Percentiles rank a stretch among this genome's conserved stretches.
phyloP scores from a whole-genome alignment of 2,329 filamentous ascomycete genomes.

The Clonostachys solani region DNA sequence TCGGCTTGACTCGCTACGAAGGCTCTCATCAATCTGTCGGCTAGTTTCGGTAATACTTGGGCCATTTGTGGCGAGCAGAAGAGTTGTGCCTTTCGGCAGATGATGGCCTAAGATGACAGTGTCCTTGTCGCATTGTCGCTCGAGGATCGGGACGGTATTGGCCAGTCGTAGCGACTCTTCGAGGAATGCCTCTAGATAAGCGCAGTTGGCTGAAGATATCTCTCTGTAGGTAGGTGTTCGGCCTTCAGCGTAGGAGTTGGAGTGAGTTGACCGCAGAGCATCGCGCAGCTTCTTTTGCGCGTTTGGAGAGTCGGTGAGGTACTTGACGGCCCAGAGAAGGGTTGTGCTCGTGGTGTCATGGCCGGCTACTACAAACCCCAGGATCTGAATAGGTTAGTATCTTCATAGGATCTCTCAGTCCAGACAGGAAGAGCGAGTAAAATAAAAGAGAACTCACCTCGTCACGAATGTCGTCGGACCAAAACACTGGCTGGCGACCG shows the following conservation, averaged over 20 bases:
- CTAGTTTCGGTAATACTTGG: conserved; percentile 5
- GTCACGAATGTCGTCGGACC: conserved; percentile 17
- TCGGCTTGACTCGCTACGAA: not conserved
- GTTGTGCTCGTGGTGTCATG: conserved; percentile 22
- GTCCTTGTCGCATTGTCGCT: conserved; percentile 8
- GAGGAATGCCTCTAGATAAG: conserved; percentile 21
- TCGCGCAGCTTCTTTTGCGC: conserved; percentile 12
- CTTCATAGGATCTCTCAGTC: not conserved
- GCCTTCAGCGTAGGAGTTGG: conserved; percentile 7
- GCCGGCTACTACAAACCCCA: conserved; percentile 20
- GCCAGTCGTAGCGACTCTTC: conserved; percentile 21
- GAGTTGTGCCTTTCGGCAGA: conserved; percentile 17
- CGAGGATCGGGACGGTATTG: conserved; percentile 1
- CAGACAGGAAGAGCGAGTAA: not conserved
- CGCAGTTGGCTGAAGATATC: conserved; percentile 9
- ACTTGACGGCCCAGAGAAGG: conserved; percentile 13
- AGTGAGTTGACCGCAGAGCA: conserved; percentile 6
- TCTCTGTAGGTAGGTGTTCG: conserved; percentile 13
- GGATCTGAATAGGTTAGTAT: not conserved
- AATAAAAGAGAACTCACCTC: conserved; percentile 9
- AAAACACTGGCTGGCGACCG: conserved; percentile 14
- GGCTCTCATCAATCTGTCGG: conserved; percentile 4
- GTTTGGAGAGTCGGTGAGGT: conserved; percentile 4
- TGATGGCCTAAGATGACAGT: conserved; percentile 14
- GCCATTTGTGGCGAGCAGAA: not conserved